Evolutionary conservation across 768 basidiomycete species (phyloP).

Genomic region (Stropharia rugosoannulata): DNA sequence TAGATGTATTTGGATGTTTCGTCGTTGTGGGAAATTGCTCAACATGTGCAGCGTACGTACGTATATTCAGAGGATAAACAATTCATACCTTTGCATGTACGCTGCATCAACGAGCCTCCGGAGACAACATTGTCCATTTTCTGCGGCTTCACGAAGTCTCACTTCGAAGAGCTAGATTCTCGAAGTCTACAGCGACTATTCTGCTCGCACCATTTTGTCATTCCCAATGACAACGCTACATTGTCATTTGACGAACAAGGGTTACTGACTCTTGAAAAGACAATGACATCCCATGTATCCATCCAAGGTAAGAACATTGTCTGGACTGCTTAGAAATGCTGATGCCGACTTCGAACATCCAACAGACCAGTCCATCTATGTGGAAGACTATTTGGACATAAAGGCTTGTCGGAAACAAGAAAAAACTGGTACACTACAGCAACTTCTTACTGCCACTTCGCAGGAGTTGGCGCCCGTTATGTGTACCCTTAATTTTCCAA

Average conservation of each 20-base stretch:
- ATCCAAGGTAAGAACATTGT: neutral
- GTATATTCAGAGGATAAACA: neutral
- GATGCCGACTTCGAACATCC: neutral
- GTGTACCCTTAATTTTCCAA: neutral
- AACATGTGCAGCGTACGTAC: neutral
- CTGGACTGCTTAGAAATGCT: neutral
- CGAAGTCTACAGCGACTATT: neutral
- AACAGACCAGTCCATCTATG: slow-evolving; percentile 2
- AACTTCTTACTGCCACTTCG: neutral
- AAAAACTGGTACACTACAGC: neutral
- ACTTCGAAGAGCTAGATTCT: neutral
- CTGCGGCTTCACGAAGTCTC: neutral
- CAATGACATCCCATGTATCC: neutral
- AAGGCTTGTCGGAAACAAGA: neutral
- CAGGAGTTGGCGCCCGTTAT: neutral
- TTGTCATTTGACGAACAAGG: neutral
- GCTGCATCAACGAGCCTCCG: neutral
- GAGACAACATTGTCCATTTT: neutral
- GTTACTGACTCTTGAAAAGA: neutral
- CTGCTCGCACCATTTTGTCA: neutral
- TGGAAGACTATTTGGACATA: too few species aligned
- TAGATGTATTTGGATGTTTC: neutral
- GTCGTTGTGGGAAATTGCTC: neutral
- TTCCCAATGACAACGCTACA: neutral
- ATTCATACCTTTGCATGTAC: neutral